phyloP scores from a whole-genome alignment of 2,329 filamentous ascomycete genomes.

The Trichothecium roseum region DNA sequence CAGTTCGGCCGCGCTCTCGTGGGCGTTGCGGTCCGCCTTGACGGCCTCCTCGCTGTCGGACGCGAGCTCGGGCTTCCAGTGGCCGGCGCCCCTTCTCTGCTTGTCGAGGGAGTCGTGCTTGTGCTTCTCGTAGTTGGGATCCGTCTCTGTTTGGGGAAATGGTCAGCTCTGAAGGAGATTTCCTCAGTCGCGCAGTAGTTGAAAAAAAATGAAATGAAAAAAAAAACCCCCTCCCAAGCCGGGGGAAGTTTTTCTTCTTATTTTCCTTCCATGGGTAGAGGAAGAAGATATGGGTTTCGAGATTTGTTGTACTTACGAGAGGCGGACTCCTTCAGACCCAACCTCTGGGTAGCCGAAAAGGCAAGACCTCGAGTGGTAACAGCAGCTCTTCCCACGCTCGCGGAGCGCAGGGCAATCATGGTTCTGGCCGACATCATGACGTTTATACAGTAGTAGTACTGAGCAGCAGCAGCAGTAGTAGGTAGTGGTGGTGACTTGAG shows the following conservation, averaged over 20 bases:
- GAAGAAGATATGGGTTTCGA: neutral
- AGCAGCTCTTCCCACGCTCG: conserved; percentile 1
- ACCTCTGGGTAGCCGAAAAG: conserved; percentile 16
- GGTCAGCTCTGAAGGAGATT: too few relatives aligned
- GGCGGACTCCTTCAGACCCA: conserved; percentile 26
- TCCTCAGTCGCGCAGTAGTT: too few relatives aligned
- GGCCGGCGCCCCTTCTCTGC: conserved; percentile 56
- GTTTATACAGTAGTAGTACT: too few relatives aligned
- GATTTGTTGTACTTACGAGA: conserved; percentile 16
- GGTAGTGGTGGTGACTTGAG: neutral
- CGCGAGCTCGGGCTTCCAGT: conserved; percentile 71
- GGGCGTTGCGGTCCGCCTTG: conserved; percentile 47
- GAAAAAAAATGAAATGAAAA: too few relatives aligned
- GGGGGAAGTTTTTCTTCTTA: too few relatives aligned
- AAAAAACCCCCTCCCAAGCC: too few relatives aligned
- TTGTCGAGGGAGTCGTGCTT: conserved; percentile 54
- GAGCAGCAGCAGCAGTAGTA: too few relatives aligned
- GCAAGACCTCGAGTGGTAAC: conserved; percentile 11
- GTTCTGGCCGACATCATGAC: conserved; percentile 22
- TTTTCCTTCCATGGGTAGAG: neutral
- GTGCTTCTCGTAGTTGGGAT: conserved; percentile 41
- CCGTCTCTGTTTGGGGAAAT: conserved; percentile 18
- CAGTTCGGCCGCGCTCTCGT: conserved; percentile 34
- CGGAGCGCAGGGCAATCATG: conserved; percentile 14
- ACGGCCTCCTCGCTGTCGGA: conserved; percentile 71